phyloP scores from a whole-genome alignment of 2,329 filamentous ascomycete species.

The Fusarium sp. region DNA sequence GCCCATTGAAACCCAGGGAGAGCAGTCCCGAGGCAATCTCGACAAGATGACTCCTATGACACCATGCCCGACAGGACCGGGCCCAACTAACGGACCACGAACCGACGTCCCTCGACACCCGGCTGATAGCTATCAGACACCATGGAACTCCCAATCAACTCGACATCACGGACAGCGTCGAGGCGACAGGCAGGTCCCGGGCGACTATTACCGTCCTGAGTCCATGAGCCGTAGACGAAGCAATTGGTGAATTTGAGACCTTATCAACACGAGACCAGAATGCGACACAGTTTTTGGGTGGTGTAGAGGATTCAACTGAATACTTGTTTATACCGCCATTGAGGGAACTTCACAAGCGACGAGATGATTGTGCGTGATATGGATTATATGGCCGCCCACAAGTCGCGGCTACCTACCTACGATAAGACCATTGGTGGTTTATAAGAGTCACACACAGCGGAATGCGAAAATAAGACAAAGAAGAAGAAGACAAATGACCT shows the following conservation, averaged over 20 bases:
- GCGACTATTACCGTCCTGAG: not conserved
- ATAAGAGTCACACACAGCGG: not conserved
- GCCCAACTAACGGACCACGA: not conserved
- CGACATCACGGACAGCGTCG: no score
- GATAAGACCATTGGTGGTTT: no score
- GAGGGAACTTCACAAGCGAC: not conserved
- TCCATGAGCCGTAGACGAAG: slow-evolving; percentile 11
- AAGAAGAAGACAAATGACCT: not conserved
- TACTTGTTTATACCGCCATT: not conserved
- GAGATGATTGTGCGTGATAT: not conserved
- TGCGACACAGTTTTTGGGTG: not conserved
- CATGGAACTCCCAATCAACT: no score
- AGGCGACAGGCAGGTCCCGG: rapidly evolving
- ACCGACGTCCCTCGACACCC: no score
- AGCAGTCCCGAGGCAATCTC: no score
- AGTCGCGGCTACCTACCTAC: not conserved
- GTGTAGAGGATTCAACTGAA: rapidly evolving
- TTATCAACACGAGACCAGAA: slow-evolving; percentile 8
- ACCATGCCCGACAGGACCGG: not conserved
- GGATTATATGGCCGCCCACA: not conserved
- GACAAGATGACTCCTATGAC: no score
- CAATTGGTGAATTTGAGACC: not conserved
- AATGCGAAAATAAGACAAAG: not conserved
- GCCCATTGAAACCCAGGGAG: not conserved
- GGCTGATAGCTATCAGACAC: no score